Percentiles rank a stretch among this genome's conserved stretches.
Conservation (phyloP, 352 stramenopile species). For the Pythium aristosporum region DNA sequence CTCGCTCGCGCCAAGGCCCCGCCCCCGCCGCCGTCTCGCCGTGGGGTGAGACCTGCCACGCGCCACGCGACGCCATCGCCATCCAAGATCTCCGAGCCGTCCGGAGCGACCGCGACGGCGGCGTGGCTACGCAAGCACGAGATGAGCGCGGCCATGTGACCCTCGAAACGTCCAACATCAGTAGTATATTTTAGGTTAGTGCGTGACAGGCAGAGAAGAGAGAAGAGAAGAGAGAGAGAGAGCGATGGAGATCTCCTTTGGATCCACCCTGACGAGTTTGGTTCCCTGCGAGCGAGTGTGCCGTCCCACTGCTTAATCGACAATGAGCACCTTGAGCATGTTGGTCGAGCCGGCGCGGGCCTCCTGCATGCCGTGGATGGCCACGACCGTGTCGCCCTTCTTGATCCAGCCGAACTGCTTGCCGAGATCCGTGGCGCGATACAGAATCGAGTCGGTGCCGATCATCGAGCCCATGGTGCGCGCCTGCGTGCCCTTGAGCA, state of each 20-base stretch:
- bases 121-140: slow-evolving; percentile 19
- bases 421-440: slow-evolving; percentile 81
- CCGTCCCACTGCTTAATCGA: slow-evolving; percentile 49
- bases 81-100: neutral
- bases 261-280: neutral
- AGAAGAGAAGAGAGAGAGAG: neutral
- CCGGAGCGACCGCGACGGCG: neutral
- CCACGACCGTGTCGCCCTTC: slow-evolving; percentile 85
- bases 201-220: neutral
- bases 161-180: slow-evolving; percentile 1
- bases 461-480: slow-evolving; percentile 87
- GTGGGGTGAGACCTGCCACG: neutral
- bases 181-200: slow-evolving; percentile 15
- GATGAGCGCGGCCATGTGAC: slow-evolving; percentile 27
- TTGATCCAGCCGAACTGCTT: slow-evolving; percentile 89
- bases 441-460: slow-evolving; percentile 90
- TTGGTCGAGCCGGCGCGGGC: slow-evolving; percentile 88
- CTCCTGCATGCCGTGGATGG: slow-evolving; percentile 89
- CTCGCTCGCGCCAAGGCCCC: slow-evolving; percentile 11
- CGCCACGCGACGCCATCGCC: neutral
- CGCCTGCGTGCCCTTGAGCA: slow-evolving; percentile 62
- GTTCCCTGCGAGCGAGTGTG: neutral
- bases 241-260: neutral
- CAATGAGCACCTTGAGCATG: slow-evolving; percentile 91
- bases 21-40: too few relatives aligned